Evolutionary conservation across 371 early-diverging fungal genomes (phyloP), one percentile per base, ranked within the genome.

Genomic region (Quaeritorhiza haematococci): DNA sequence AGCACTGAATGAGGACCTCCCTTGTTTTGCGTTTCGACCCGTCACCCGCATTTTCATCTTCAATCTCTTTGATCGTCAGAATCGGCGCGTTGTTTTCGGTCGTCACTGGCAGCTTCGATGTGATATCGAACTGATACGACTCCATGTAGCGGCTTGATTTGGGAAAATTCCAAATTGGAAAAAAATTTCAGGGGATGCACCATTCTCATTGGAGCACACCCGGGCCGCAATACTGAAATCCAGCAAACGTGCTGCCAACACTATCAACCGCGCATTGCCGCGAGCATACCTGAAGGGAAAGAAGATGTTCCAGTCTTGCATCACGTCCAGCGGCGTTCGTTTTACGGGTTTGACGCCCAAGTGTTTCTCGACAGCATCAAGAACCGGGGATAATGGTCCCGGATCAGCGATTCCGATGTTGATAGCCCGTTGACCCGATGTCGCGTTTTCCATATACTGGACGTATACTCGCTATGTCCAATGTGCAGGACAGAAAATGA

Each of bases 221-320:
- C n/a, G n/a, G n/a, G n/a, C n/a, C n/a, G n/a, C n/a, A n/a, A n/a
- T n/a, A n/a, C n/a, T n/a, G n/a, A n/a, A n/a, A n/a, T n/a, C n/a
- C n/a, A n/a, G n/a, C n/a, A n/a, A n/a, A n/a, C n/a, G n/a, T n/a
- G n/a, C n/a, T n/a, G n/a, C n/a, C n/a, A n/a, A n/a, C n/a, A n/a
- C n/a, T n/a, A n/a, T n/a, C n/a, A n/a, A n/a, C n/a, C n/a, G n/a
- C n/a, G n/a, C n/a, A n/a, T n/a, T n/a, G n/a, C n/a, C n/a, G n/a
- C n/a, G n/a, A n/a, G n/a, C n/a, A n/a, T n/a, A n/a, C n/a, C n/a
- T 79, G 64, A 85, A 84, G 1, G 89, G 89, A 62, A 80, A 85
- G 17, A 88, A 69, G 0, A 82, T 74, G 21, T 78, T 75, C 84
- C 83, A 85, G 21, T 84, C 82, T 26, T 72, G 74, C 33, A n/a